Evolutionary conservation across 2,329 filamentous ascomycete species (phyloP), one percentile per base, ranked within the genome.

Genomic region (Cordyceps pruinosa): DNA sequence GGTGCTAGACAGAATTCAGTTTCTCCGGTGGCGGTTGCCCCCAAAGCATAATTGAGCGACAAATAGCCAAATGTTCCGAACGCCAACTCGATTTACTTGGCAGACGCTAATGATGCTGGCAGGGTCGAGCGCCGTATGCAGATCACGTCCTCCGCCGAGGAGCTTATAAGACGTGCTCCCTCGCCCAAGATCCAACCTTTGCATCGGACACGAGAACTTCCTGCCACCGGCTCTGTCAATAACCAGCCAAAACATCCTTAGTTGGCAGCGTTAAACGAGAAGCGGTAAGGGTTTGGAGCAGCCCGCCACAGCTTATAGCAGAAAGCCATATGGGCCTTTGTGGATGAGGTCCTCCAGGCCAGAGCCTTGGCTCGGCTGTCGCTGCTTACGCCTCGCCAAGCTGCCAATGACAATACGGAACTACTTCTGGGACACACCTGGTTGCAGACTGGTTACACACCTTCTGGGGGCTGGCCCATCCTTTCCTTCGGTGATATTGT

Each of bases 341-440:
- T 47, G 52, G 42, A 55, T 35, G 32, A 26, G 7, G 42, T 13
- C 25, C 15, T 13, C 12, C n/a, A 28, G 32, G n/a, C 26, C 26
- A 13, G 12, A 15, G 30, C 30, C 28, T 39, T 28, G 28, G 53
- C 53, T 48, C 53, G 53, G 53, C 53, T 56, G 53, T 56, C 53
- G 53, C 53, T 56, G 53, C 44, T 56, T 34, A 42, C 35, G 25
- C 19, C 34, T 42, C 12, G 34, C 44, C 52, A 34, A 56, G 52
- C 44, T 47, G 52, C 42, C 52, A 55, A 55, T 48, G 42, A 55
- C n/a, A 23, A 19, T 10, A 32, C 30, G 17, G 34, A n/a, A 30
- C n/a, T 30, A 5, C 39, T 32, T n/a, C 10, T 30, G 15, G 19
- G 32, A 26, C 50, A 12, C 19, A 34, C 50, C 39, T 32, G 12